Base-by-base conservation (phyloP, 2,329 filamentous ascomycete genomes). In the Ceratocystis papillata region DNA sequence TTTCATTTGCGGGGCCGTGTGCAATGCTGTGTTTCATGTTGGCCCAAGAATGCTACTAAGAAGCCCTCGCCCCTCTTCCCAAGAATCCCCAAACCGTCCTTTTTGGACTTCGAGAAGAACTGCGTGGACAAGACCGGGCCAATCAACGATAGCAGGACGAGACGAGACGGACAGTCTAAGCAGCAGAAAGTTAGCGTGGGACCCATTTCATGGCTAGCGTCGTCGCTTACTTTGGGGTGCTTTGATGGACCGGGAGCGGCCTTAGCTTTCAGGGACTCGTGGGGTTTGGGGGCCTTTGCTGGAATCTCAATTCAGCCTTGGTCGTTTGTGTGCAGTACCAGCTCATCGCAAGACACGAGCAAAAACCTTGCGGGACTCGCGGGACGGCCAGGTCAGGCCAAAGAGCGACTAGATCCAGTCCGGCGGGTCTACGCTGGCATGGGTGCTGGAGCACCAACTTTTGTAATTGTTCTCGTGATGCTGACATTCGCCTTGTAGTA, bases 181-280 rank as follows among this genome's bases (percentile, higher is more conserved):
- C 37, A 41, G 12, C 12, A 41, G 37, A 41, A 3, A 41, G 37
- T 41, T 41, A 41, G 37, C 37, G 10, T 41, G 4, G 10, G 10
- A 5, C 37, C 37, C 37, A 41, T 41, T 41, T 15, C 37, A 12
- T 41, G 10, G 37, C 37, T 59, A 59, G 55, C 55, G 55, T 59
- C 28, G 55, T 30, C 33, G 25, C 48, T 10, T 41, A 12, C 10
- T 15, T 15, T 41, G 10, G 37, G 37, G 37, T 41, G 37, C 37
- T 41, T 41, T 53, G 48, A 25, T 22, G 48, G 48, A 53, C 48
- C 48, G 22, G 55, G 55, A 59, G 55, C 55, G 28, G 55, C 55
- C 55, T 30, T 59, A 20, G 55, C 33, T 59, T 59, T 59, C 25
- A 59, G 55, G 55, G 55, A 33, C 55, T 6, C 7, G 48, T 28